Evolutionary conservation across 805 yeast genomes (phyloP), one percentile per base, ranked within the genome.

Genomic region (Barnettozyma wickerhamii): DNA sequence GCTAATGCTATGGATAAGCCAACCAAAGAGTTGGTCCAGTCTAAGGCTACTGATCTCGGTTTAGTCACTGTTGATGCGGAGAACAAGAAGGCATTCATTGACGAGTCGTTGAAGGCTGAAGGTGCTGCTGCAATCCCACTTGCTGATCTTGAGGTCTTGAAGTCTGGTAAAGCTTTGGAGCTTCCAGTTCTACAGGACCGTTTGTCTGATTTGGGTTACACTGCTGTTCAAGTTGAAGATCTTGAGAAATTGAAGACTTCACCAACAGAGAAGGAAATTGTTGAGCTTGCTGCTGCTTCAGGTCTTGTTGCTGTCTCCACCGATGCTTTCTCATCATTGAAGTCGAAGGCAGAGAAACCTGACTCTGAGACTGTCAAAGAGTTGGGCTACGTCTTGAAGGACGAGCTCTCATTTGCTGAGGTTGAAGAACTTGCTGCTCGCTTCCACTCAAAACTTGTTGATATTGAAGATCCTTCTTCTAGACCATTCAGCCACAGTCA

Each of bases 401-500:
- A 53, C n/a, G 50, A 50, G 5, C 20, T 58, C 18, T 48, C 60
- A 9, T 56, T 57, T 35, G 65, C 58, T 2, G 62, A 58, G 13
- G 38, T 70, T 15, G 54, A 58, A 33, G 49, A 52, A 15, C 52
- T 56, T 33, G 74, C 74, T 3, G 50, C 52, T 14, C 56, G 53
- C 10, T 51, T 65, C 21, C 67, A 69, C 10, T 55, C 60, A 51
- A 56, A 50, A 18, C 43, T 72, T 29, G 59, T 66, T 13, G 61
- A 71, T 17, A 12, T 56, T 26, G 19, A 37, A 10, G 10, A 19
- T n/a, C 14, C 14, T 24, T 12, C 37, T 33, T 27, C 29, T 10
- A 28, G 18, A 19, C 19, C 38, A 46, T 27, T 62, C 30, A 35
- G 42, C 2, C 9, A 43, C 30, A 30, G 35, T 14, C 26, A 39